A percentile compares a stretch with the other conserved stretches of the same genome.
Conservation (phyloP, 1,284 basidiomycete genomes). For the Apiotrichum brassicae region DNA sequence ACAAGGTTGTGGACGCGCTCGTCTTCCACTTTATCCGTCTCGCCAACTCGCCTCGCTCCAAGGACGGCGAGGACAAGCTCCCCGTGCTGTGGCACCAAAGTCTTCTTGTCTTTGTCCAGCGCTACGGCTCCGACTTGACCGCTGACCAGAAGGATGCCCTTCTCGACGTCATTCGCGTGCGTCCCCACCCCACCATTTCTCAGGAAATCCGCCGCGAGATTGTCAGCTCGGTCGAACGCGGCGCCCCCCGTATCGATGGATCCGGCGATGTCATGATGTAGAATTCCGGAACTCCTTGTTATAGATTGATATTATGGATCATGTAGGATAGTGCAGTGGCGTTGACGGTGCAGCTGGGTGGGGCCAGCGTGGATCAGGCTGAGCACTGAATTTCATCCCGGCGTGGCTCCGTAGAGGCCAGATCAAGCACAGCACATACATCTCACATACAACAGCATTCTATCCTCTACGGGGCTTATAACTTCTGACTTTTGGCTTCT, state of each 20-base stretch:
- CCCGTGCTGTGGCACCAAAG: slow-evolving; percentile 99
- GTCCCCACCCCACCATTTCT: slow-evolving; percentile 82
- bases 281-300: neutral
- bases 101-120: slow-evolving; percentile 86
- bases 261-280: slow-evolving; percentile 39
- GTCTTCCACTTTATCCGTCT: slow-evolving; percentile 98
- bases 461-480: too few species aligned
- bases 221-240: slow-evolving; percentile 51
- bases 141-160: slow-evolving; percentile 96
- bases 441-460: neutral
- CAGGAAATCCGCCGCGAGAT: slow-evolving; percentile 83
- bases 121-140: slow-evolving; percentile 93
- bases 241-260: slow-evolving; percentile 43
- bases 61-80: slow-evolving; percentile 56
- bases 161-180: slow-evolving; percentile 83
- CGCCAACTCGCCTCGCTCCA: slow-evolving; percentile 76
- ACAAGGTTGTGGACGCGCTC: slow-evolving; percentile 94
- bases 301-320: slow-evolving; percentile 3
- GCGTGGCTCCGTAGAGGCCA: too few species aligned
- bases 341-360: too few species aligned
- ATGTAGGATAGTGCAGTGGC: slow-evolving; percentile 2
- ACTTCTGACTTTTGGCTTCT: too few species aligned
- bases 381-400: too few species aligned
- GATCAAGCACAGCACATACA: neutral
- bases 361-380: too few species aligned